phyloP scores from a whole-genome alignment of 768 basidiomycete species.

The Sporobolomyces roseus region DNA sequence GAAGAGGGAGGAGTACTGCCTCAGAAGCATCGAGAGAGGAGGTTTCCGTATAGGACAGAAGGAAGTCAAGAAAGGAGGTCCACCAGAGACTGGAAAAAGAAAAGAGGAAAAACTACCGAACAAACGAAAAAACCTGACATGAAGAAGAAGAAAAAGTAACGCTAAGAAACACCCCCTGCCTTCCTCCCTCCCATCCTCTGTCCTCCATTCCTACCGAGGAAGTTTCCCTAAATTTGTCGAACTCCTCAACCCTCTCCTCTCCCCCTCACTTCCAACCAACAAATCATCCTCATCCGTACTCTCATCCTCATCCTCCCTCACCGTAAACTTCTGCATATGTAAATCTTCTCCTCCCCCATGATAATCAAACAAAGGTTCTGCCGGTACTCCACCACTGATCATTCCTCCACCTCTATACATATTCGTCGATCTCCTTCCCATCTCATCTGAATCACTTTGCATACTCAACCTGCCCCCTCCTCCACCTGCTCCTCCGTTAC shows the following conservation, averaged over 20 bases:
- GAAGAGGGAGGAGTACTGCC: neutral
- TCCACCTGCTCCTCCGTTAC: neutral
- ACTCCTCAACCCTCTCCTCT: slow-evolving; percentile 15
- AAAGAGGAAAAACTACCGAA: no score
- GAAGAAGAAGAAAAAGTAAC: no score
- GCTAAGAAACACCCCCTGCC: no score
- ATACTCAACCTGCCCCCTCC: slow-evolving; percentile 23
- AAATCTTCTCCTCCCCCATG: slow-evolving; percentile 18
- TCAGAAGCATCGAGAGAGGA: no score
- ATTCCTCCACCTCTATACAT: slow-evolving; percentile 24
- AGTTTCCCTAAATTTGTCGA: neutral
- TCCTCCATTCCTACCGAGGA: no score
- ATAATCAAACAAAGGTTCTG: slow-evolving; percentile 29
- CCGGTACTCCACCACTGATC: slow-evolving; percentile 14
- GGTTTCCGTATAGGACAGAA: no score
- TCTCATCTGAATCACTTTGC: slow-evolving; percentile 13
- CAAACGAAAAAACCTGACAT: no score
- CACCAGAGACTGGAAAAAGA: no score
- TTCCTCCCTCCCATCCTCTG: no score
- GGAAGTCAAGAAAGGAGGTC: no score
- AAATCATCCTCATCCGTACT: slow-evolving; percentile 11
- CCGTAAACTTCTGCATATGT: slow-evolving; percentile 25
- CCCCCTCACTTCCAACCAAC: neutral
- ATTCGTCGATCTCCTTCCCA: neutral
- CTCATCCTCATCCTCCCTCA: slow-evolving; percentile 21